These are phyloP conservation scores for Ophiostoma sp. DNA, from an alignment of 2,329 filamentous ascomycete genomes.

Conservation along the genomic window DNA sequence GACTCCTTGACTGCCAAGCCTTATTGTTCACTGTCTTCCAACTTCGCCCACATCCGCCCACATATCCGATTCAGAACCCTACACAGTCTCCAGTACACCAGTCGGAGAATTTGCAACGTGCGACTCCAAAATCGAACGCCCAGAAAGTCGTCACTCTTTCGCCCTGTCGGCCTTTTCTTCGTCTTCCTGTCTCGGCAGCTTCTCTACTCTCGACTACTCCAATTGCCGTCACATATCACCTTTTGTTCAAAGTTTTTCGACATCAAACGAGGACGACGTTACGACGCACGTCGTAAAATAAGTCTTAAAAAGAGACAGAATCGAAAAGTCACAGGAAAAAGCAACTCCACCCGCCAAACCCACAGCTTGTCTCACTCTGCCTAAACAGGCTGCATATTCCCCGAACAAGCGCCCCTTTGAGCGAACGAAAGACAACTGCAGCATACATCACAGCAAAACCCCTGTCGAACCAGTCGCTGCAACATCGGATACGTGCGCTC, in stretches of 20 bases:
- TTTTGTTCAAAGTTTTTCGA: neutral
- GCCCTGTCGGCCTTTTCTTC: neutral
- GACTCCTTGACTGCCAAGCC: neutral
- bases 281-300: neutral
- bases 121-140: neutral
- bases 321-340: neutral
- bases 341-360: neutral
- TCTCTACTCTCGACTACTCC: neutral
- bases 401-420: no score
- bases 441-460: neutral
- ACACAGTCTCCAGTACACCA: neutral
- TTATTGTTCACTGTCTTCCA: neutral
- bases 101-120: neutral
- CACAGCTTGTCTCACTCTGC: constrained; percentile 8
- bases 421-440: no score
- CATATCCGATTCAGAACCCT: neutral
- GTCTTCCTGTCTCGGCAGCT: neutral
- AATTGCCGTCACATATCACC: neutral
- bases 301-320: neutral
- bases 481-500: neutral
- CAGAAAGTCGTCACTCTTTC: neutral
- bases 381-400: neutral
- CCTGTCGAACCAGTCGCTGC: neutral
- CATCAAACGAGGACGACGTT: neutral
- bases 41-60: neutral